Percentiles rank a stretch among this genome's conserved stretches.
Evolutionary conservation across 2,329 filamentous ascomycete genomes (phyloP).

Genomic region (Xylaria sp.): DNA sequence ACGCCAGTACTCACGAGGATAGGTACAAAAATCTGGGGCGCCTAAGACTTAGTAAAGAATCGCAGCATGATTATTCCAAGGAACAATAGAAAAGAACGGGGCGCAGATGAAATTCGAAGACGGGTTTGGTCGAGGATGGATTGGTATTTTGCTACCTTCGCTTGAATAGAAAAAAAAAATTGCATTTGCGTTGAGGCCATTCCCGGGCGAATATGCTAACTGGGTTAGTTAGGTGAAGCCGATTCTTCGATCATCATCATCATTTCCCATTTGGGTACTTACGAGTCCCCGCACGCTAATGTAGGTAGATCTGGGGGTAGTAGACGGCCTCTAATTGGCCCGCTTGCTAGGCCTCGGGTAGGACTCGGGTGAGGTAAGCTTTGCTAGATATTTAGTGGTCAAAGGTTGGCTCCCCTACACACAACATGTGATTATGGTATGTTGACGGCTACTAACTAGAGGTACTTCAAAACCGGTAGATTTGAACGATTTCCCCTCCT

Average conservation of each 20-base stretch:
- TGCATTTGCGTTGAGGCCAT: no score
- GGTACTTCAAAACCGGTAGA: not conserved
- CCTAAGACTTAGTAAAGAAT: no score
- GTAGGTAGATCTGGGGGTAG: slow-evolving; percentile 4
- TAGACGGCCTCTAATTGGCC: not conserved
- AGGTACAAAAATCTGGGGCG: no score
- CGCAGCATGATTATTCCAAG: no score
- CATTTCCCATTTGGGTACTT: not conserved
- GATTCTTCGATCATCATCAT: not conserved
- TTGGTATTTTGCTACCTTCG: no score
- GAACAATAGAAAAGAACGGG: no score
- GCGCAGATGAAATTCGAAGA: no score
- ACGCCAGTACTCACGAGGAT: no score
- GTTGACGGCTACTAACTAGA: not conserved
- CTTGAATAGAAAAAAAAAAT: no score
- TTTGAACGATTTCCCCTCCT: not conserved
- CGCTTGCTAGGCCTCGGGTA: not conserved
- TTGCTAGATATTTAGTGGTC: not conserved
- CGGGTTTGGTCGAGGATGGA: no score
- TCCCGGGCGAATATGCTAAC: no score
- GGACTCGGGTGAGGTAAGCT: not conserved
- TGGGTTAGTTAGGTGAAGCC: not conserved
- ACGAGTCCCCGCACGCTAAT: not conserved
- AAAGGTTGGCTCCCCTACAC: not conserved
- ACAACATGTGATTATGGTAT: not conserved